These are phyloP conservation scores for Penicillium desertorum DNA, from an alignment of 495 filamentous ascomycete genomes.

Conservation along the genomic window DNA sequence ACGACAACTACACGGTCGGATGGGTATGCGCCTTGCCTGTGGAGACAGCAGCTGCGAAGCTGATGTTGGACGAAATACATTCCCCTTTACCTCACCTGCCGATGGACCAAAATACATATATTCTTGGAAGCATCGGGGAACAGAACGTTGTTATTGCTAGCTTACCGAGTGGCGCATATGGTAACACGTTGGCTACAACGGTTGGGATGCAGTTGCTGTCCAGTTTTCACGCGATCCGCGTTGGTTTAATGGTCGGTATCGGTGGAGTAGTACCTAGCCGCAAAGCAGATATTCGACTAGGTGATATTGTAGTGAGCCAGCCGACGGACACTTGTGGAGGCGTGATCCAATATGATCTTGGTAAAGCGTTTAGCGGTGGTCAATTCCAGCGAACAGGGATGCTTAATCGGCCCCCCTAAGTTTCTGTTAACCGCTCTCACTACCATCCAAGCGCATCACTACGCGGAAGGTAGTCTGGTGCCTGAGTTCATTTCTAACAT, in stretches of 20 bases:
- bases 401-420: neutral
- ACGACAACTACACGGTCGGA: slow-evolving; percentile 45
- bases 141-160: neutral
- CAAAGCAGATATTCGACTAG: slow-evolving; percentile 36
- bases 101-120: neutral
- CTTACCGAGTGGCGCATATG: slow-evolving; percentile 1
- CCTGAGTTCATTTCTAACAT: no score
- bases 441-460: neutral
- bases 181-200: neutral
- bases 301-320: slow-evolving; percentile 45
- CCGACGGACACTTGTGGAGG: slow-evolving; percentile 26
- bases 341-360: slow-evolving; percentile 45
- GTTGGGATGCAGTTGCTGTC: neutral
- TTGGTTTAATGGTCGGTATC: slow-evolving; percentile 44
- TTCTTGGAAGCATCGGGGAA: neutral
- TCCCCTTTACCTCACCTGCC: neutral
- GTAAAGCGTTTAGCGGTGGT: no score
- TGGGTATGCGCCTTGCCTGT: slow-evolving; percentile 45
- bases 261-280: slow-evolving; percentile 30
- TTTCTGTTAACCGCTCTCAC: neutral
- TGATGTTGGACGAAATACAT: slow-evolving; percentile 27
- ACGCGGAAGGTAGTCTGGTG: neutral
- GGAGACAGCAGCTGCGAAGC: slow-evolving; percentile 41
- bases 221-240: slow-evolving; percentile 24
- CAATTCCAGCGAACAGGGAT: slow-evolving; percentile 1